Conservation (phyloP, 2,329 filamentous ascomycete species). For the Calonectria ilicicola region DNA sequence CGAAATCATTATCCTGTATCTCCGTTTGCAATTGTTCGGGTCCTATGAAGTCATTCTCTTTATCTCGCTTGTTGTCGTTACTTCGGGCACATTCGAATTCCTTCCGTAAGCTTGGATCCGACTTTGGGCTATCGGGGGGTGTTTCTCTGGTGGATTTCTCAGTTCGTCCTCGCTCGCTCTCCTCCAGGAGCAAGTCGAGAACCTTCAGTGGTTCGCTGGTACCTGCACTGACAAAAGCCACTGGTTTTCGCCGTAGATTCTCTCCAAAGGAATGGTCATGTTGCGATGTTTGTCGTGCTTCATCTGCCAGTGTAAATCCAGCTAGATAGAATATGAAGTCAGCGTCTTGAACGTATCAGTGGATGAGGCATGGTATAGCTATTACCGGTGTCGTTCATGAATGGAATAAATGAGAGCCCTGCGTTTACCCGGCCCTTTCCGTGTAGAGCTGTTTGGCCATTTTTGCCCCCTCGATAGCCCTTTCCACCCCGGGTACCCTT, state of each 20-base stretch:
- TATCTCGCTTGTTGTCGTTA: not conserved
- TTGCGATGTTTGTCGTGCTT: constrained; percentile 62
- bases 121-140: not conserved
- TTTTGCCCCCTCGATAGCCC: constrained; percentile 31
- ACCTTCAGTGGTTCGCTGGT: constrained; percentile 62
- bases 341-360: constrained; percentile 3
- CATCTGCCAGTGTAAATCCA: constrained; percentile 54
- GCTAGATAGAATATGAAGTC: constrained; percentile 25
- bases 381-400: constrained; percentile 31
- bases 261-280: constrained; percentile 57
- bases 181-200: constrained; percentile 44
- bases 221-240: constrained; percentile 67
- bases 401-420: constrained; percentile 12
- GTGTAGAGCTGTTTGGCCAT: constrained; percentile 25
- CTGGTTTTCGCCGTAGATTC: constrained; percentile 61
- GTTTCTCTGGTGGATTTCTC: not conserved
- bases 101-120: not conserved
- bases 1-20: constrained; percentile 22
- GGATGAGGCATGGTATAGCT: not conserved
- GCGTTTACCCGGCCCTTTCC: constrained; percentile 24
- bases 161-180: not conserved
- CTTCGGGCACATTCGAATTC: not conserved
- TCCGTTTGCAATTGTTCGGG: constrained; percentile 37
- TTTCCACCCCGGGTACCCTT: constrained; percentile 33
- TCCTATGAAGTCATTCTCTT: constrained; percentile 25